A percentile compares a stretch with the other conserved stretches of the same genome.
Evolutionary conservation across 2,329 filamentous ascomycete genomes (phyloP).

Genomic region (Cordyceps farinosa): DNA sequence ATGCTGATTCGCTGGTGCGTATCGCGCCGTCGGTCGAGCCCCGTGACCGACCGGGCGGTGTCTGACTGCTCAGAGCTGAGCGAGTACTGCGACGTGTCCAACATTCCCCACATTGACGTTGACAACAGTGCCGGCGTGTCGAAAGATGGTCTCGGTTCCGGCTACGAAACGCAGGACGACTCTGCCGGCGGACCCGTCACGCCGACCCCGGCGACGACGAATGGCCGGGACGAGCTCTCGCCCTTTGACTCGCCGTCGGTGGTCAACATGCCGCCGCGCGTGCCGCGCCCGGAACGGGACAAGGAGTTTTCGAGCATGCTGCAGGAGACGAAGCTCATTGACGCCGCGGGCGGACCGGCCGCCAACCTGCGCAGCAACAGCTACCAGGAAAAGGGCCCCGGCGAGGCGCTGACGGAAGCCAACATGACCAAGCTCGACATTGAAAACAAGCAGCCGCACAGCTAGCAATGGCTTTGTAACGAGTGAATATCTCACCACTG

Average conservation of each 20-base stretch:
- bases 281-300: constrained; percentile 35
- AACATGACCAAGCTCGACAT: constrained; percentile 48
- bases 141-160: constrained; percentile 16
- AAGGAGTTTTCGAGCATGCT: constrained; percentile 42
- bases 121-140: constrained; percentile 19
- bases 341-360: constrained; percentile 39
- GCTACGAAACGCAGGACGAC: constrained; percentile 25
- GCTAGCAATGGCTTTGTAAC: background rate
- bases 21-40: constrained; percentile 26
- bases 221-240: constrained; percentile 38
- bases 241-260: constrained; percentile 37
- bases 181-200: constrained; percentile 34
- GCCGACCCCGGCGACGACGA: constrained; percentile 38
- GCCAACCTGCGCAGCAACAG: constrained; percentile 32
- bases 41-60: constrained; percentile 27
- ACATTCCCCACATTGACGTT: constrained; percentile 37
- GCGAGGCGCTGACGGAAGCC: constrained; percentile 50
- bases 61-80: constrained; percentile 47
- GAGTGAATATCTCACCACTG: no score
- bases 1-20: constrained; percentile 69
- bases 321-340: constrained; percentile 46
- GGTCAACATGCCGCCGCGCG: constrained; percentile 32
- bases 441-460: constrained; percentile 26
- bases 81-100: constrained; percentile 41
- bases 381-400: constrained; percentile 33